Base-by-base conservation (phyloP, 1,284 basidiomycete species). In the Cutaneotrichosporon cutaneum region DNA sequence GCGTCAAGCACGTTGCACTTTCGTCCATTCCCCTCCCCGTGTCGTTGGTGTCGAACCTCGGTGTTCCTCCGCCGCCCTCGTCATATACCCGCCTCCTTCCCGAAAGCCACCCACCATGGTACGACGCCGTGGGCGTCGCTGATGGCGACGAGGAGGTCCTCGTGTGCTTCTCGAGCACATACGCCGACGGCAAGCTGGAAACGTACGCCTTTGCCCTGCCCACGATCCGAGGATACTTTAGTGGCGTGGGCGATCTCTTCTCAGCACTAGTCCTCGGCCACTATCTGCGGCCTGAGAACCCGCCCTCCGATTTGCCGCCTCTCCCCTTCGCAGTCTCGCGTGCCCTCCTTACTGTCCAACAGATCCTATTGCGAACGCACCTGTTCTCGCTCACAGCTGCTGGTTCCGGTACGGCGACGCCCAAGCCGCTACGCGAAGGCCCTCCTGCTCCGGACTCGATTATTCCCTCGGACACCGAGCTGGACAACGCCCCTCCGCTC, bases 231-330 rank as follows among this genome's bases (percentile, higher is more conserved):
- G 93, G 93, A 10, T 96, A 97, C 81, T 99, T 95, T 77, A 90
- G 91, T 11, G 96, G 95, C 27, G 94, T 97, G 3, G 96, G 95
- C 14, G 95, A 99, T 76, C 85, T 98, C 57, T 99, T 99, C 81
- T 94, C 94, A 2, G 92, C 96, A 0, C 86, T 99, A 58, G 86
- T 94, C 18, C 82, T 96, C 0, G 95, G 88, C 0, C 88, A 94
- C 70, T 97, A 88, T 76, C 73, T 80, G n/a, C 70, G 76, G 16
- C 54, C 72, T 13, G 56, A 62, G 18, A 10, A 58, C 3, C 14
- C 44, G n/a, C 22, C 21, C 1, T 21, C 24, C 13, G 27, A 24
- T 4, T 66, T 69, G 3, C 61, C 81, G 6, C 76, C 83, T 8
- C 77, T 91, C 36, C 82, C 85, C 3, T 70, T 76, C 66, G 87